phyloP scores from a whole-genome alignment of 1,284 basidiomycete species.

The Tylopilus sp. region DNA sequence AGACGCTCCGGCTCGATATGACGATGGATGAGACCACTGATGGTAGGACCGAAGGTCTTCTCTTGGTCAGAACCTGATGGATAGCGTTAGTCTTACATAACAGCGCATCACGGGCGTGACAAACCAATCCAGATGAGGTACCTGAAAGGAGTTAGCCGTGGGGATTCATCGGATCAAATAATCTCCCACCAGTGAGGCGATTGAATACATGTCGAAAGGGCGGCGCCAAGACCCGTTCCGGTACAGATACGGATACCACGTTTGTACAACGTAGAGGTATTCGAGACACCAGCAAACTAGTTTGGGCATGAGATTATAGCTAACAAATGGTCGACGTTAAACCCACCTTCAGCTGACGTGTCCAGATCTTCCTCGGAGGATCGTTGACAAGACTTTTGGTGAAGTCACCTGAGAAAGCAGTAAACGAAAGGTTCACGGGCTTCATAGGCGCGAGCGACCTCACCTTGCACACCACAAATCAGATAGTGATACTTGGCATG shows the following conservation, averaged over 20 bases:
- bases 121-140: constrained; percentile 74
- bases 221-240: constrained; percentile 72
- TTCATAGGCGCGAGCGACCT: background rate
- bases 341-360: constrained; percentile 63
- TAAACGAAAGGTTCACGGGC: background rate
- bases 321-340: background rate
- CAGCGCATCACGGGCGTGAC: constrained; percentile 13
- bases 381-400: constrained; percentile 64
- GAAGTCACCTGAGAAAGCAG: constrained; percentile 51
- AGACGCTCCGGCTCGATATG: constrained; percentile 64
- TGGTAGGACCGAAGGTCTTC: constrained; percentile 73
- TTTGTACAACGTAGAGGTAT: constrained; percentile 69
- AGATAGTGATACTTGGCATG: constrained; percentile 70
- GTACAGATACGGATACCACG: constrained; percentile 74
- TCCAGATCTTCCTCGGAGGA: constrained; percentile 65
- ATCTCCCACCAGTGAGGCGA: constrained; percentile 57
- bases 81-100: constrained; percentile 3
- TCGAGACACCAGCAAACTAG: constrained; percentile 73
- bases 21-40: constrained; percentile 60
- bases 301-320: constrained; percentile 9
- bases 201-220: constrained; percentile 69
- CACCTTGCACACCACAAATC: constrained; percentile 72
- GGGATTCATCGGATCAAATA: constrained; percentile 6
- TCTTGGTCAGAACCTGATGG: constrained; percentile 65
- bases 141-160: constrained; percentile 36